phyloP scores from a whole-genome alignment of 768 basidiomycete species.

The Coprinellus aureogranulatus region DNA sequence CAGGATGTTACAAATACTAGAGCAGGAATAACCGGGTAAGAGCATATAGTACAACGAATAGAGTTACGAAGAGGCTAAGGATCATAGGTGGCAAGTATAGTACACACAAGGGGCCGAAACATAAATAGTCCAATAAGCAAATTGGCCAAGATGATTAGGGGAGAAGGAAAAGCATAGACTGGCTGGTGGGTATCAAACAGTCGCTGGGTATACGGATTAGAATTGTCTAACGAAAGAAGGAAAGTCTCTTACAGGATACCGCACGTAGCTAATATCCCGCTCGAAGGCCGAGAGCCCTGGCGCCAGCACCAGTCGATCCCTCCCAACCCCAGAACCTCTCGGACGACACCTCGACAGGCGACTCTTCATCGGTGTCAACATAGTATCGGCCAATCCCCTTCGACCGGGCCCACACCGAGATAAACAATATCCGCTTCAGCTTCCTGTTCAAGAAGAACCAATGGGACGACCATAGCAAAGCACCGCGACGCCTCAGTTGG shows the following conservation, averaged over 20 bases:
- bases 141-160: background rate
- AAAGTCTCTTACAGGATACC: conserved; percentile 1
- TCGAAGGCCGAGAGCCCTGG: conserved; percentile 75
- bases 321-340: conserved; percentile 82
- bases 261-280: conserved; percentile 13
- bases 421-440: conserved; percentile 86
- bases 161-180: background rate
- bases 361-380: conserved; percentile 45
- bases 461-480: conserved; percentile 91
- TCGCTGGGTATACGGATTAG: conserved; percentile 17
- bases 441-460: conserved; percentile 97
- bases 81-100: no score
- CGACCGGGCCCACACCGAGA: conserved; percentile 87
- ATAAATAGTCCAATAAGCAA: background rate
- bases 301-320: conserved; percentile 75
- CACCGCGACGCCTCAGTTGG: conserved; percentile 63
- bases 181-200: conserved; percentile 13
- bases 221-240: background rate
- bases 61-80: no score
- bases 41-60: no score
- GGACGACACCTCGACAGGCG: conserved; percentile 34
- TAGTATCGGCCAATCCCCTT: conserved; percentile 54
- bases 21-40: no score
- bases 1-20: no score
- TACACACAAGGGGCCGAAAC: no score